Evolutionary conservation across 352 stramenopile species (phyloP).

Genomic region (Phytophthora quininea): DNA sequence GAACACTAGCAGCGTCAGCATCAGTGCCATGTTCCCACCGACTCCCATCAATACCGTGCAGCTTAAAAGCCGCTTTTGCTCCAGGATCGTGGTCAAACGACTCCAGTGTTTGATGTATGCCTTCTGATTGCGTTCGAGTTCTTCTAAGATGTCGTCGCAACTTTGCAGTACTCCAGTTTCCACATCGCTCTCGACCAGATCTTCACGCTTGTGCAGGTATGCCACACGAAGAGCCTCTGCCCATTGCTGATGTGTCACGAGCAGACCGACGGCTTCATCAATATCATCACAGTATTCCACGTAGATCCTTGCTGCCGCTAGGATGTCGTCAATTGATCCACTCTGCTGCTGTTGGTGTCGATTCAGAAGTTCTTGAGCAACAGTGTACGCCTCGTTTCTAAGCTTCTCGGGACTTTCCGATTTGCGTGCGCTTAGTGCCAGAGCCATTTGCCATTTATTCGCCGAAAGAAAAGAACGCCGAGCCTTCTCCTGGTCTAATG

Average conservation of each 20-base stretch:
- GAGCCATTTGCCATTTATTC: conserved; percentile 63
- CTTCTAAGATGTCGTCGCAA: conserved; percentile 51
- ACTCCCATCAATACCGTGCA: conserved; percentile 78
- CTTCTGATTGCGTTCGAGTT: conserved; percentile 48
- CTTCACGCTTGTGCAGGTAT: conserved; percentile 55
- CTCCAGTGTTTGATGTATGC: conserved; percentile 64
- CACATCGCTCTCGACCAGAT: conserved; percentile 79
- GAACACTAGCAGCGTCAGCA: conserved; percentile 48
- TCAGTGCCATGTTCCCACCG: conserved; percentile 44
- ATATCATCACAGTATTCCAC: conserved; percentile 78
- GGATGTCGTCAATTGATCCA: conserved; percentile 32
- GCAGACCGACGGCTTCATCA: conserved; percentile 70
- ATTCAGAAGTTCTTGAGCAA: conserved; percentile 60
- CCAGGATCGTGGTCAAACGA: conserved; percentile 64
- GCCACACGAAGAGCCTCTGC: conserved; percentile 61
- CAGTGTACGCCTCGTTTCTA: conserved; percentile 48
- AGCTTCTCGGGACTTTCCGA: conserved; percentile 35
- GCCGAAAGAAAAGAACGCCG: conserved; percentile 62
- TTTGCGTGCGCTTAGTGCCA: conserved; percentile 46
- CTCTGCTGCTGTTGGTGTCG: conserved; percentile 33
- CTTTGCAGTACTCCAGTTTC: conserved; percentile 58
- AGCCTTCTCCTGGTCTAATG: conserved; percentile 43
- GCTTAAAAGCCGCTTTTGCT: conserved; percentile 82
- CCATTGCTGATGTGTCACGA: conserved; percentile 71
- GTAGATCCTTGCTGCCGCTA: conserved; percentile 60